Percentiles rank a stretch among this genome's conserved stretches.
Evolutionary conservation across 177 flowering plant species (phyloP).

Genomic region (Telopea speciosissima): DNA sequence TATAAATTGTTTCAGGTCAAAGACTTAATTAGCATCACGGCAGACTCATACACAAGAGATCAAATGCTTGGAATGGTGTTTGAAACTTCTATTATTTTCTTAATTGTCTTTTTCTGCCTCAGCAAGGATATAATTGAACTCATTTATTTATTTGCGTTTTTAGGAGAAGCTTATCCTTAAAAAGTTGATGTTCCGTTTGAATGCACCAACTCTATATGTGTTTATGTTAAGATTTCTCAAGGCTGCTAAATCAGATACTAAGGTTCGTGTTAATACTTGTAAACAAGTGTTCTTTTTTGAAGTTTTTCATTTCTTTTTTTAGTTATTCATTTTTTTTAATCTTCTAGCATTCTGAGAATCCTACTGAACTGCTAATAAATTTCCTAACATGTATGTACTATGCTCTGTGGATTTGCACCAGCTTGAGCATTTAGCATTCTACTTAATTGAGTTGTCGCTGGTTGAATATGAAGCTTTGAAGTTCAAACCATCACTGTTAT

Average conservation of each 20-base stretch:
- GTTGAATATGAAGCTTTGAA: constrained; percentile 70
- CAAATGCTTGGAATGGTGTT: constrained; percentile 78
- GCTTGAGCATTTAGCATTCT: constrained; percentile 78
- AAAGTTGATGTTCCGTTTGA: constrained; percentile 70
- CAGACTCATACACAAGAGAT: constrained; percentile 61
- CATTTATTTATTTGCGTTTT: not conserved
- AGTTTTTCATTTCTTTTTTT: too few species aligned
- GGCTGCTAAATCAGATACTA: constrained; percentile 70
- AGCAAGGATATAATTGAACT: not conserved
- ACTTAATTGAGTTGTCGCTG: constrained; percentile 74
- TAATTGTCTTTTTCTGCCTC: not conserved
- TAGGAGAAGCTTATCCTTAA: constrained; percentile 78
- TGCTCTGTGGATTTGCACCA: constrained; percentile 18
- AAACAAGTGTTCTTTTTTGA: not conserved
- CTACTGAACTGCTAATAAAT: not conserved
- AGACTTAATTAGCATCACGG: constrained; percentile 71
- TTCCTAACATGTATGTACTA: not conserved
- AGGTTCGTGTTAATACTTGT: constrained; percentile 31
- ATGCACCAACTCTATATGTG: constrained; percentile 74
- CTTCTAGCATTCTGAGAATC: not conserved
- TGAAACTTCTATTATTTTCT: not conserved
- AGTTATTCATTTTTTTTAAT: too few species aligned
- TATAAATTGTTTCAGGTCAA: constrained; percentile 38
- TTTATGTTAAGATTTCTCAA: constrained; percentile 88
- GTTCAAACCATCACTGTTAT: constrained; percentile 73